Evolutionary conservation across 2,329 filamentous ascomycete species (phyloP).

Genomic region (Nigrospora osmanthi): DNA sequence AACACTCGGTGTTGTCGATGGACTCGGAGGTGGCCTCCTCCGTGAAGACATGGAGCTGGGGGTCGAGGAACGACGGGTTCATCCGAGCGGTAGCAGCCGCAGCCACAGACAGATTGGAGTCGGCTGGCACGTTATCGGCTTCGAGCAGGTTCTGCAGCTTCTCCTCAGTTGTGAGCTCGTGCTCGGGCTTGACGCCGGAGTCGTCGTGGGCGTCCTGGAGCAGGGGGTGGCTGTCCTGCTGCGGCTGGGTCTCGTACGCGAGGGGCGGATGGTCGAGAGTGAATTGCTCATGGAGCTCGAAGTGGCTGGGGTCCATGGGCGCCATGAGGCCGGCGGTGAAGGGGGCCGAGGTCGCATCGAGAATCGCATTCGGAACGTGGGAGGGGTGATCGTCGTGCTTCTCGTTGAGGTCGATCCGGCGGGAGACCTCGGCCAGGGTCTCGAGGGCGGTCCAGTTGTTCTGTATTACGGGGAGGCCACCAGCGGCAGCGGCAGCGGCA

Average conservation of each 20-base stretch:
- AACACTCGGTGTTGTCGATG: background rate
- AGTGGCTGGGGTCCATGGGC: slow-evolving; percentile 2
- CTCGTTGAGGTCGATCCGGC: slow-evolving; percentile 63
- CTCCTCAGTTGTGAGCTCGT: slow-evolving; percentile 38
- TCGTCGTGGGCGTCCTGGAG: background rate
- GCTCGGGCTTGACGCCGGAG: slow-evolving; percentile 6
- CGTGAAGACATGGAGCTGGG: slow-evolving; percentile 26
- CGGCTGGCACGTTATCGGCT: slow-evolving; percentile 30
- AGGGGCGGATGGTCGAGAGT: slow-evolving; percentile 47
- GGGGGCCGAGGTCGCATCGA: slow-evolving; percentile 1
- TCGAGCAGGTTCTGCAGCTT: slow-evolving; percentile 38
- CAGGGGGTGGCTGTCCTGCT: background rate
- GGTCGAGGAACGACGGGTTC: slow-evolving; percentile 46
- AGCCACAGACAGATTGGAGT: slow-evolving; percentile 45
- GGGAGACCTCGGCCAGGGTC: slow-evolving; percentile 80
- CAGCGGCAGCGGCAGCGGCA: slow-evolving; percentile 4
- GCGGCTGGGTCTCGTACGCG: slow-evolving; percentile 31
- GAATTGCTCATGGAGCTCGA: slow-evolving; percentile 50
- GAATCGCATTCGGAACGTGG: slow-evolving; percentile 31
- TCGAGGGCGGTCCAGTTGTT: slow-evolving; percentile 73
- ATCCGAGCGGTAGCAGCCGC: slow-evolving; percentile 49
- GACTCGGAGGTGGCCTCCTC: slow-evolving; percentile 11
- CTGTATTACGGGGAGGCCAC: slow-evolving; percentile 2
- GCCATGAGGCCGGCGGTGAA: slow-evolving; percentile 3
- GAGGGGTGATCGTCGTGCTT: slow-evolving; percentile 46